phyloP scores from a whole-genome alignment of 208 protist genomes.

The Acanthamoeba healyi region DNA sequence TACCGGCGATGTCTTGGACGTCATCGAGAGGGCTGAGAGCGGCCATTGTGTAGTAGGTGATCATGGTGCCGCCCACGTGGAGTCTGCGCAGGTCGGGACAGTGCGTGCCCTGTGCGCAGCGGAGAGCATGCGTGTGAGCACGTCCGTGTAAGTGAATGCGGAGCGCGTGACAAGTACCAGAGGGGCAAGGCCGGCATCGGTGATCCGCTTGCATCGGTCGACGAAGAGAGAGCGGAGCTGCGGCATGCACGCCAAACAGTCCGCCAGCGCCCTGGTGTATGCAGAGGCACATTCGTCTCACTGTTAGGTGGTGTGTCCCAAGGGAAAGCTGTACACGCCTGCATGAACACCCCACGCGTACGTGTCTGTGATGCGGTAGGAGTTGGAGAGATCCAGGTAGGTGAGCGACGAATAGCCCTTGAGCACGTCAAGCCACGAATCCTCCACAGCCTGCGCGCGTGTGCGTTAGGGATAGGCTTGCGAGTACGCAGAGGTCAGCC shows the following conservation, averaged over 20 bases:
- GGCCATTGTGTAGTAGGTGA: conserved; percentile 23
- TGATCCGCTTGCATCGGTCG: conserved; percentile 60
- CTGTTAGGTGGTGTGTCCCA: not conserved
- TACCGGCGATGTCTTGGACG: conserved; percentile 30
- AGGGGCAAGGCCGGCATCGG: conserved; percentile 25
- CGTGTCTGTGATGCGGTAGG: conserved; percentile 48
- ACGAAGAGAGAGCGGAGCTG: conserved; percentile 45
- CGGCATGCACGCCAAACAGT: conserved; percentile 49
- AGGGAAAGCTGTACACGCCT: not conserved
- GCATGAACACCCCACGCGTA: not conserved
- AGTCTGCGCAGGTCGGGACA: conserved; percentile 13
- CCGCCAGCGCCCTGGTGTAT: conserved; percentile 1
- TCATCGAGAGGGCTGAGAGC: not conserved
- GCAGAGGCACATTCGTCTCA: not conserved
- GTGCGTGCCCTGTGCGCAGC: not conserved
- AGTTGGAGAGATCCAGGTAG: conserved; percentile 61
- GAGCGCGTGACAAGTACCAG: not conserved
- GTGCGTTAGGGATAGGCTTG: not conserved
- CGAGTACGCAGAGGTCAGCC: not conserved
- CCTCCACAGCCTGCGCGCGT: not conserved
- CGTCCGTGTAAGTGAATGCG: not conserved
- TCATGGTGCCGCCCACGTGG: conserved; percentile 28
- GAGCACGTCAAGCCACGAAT: conserved; percentile 45
- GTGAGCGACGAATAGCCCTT: conserved; percentile 65
- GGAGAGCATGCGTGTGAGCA: not conserved